phyloP scores from a whole-genome alignment of 2,329 filamentous ascomycete genomes.

The Thielaviopsis populi region DNA sequence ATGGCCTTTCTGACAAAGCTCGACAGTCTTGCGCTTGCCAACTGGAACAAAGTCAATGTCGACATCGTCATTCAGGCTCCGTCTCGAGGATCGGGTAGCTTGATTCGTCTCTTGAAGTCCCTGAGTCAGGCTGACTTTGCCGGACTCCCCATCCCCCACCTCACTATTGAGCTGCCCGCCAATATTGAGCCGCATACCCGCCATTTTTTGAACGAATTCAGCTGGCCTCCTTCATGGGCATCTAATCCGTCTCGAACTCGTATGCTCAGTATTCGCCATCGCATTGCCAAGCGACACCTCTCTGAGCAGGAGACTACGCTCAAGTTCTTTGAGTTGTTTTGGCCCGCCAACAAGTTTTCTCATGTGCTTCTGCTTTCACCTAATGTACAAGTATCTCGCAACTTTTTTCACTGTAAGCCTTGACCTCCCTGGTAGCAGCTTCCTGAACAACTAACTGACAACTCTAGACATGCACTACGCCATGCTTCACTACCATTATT shows the following conservation, averaged over 20 bases:
- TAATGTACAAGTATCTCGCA: conserved; percentile 61
- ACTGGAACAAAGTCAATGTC: conserved; percentile 63
- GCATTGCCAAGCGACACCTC: conserved; percentile 46
- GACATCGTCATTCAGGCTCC: conserved; percentile 75
- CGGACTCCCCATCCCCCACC: conserved; percentile 50
- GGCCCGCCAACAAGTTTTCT: conserved; percentile 49
- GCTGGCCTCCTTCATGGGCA: conserved; percentile 44
- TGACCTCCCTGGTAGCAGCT: neutral
- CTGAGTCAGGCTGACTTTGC: conserved; percentile 62
- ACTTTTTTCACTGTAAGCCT: conserved; percentile 61
- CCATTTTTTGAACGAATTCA: conserved; percentile 46
- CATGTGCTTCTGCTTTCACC: conserved; percentile 79
- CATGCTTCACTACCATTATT: conserved; percentile 64
- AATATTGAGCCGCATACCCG: conserved; percentile 50
- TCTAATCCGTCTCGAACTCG: conserved; percentile 30
- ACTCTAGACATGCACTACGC: conserved; percentile 54
- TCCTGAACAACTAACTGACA: neutral
- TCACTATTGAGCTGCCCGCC: conserved; percentile 73
- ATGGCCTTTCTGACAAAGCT: conserved; percentile 67
- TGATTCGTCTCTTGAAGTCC: conserved; percentile 64
- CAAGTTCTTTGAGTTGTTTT: conserved; percentile 75
- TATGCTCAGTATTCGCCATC: conserved; percentile 56
- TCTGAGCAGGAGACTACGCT: conserved; percentile 56
- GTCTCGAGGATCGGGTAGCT: conserved; percentile 52
- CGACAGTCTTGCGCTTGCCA: conserved; percentile 56